Conservation (phyloP, 352 stramenopile genomes). For the Phytopythium ostracodes region DNA sequence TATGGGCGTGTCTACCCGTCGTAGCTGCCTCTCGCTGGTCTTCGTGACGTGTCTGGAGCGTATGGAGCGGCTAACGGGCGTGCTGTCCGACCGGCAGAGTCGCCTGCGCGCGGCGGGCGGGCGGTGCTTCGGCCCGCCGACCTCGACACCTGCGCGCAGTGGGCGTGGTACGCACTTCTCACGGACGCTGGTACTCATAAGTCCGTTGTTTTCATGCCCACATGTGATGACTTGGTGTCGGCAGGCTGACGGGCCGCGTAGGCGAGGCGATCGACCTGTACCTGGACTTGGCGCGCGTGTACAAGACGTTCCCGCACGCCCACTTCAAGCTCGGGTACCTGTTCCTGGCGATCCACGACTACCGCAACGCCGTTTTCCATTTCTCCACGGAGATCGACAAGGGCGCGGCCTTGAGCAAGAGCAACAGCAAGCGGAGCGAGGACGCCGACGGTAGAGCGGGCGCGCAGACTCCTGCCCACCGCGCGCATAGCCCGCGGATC, state of each 20-base stretch:
- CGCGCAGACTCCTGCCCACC: not conserved
- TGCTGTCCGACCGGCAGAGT: not conserved
- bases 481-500: constrained; percentile 15
- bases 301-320: constrained; percentile 35
- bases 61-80: not conserved
- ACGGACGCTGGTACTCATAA: no score
- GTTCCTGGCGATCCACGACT: constrained; percentile 31
- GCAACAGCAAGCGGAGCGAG: not conserved
- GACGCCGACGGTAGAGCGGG: not conserved
- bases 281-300: constrained; percentile 30
- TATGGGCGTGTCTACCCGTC: no score
- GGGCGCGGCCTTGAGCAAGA: not conserved
- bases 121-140: constrained; percentile 13
- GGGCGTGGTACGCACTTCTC: constrained; percentile 41
- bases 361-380: constrained; percentile 22
- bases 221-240: not conserved
- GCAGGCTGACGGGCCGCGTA: constrained; percentile 38
- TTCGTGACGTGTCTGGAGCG: not conserved
- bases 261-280: constrained; percentile 48
- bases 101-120: not conserved
- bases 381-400: constrained; percentile 40
- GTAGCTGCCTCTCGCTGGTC: no score
- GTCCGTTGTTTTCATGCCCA: not conserved
- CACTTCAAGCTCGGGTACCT: constrained; percentile 59
- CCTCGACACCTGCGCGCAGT: constrained; percentile 46